Evolutionary conservation across 73 alveolate species (phyloP).

Genomic region (Blepharisma japonicum): DNA sequence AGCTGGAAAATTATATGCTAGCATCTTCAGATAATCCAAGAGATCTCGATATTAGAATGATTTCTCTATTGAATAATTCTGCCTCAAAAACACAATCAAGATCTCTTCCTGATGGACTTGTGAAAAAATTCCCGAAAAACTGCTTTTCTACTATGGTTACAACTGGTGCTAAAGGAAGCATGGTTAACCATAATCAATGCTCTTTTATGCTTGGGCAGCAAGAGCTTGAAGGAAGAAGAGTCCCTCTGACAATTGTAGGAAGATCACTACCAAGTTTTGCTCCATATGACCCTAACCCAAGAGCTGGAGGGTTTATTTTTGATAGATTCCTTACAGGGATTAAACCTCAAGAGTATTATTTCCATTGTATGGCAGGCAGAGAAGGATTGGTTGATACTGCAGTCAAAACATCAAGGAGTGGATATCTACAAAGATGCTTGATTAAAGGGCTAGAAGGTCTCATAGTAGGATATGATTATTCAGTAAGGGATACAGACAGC

Average conservation of each 20-base stretch:
- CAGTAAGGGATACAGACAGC: constrained; percentile 99
- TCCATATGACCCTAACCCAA: constrained; percentile 95
- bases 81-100: constrained; percentile 74
- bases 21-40: constrained; percentile 63
- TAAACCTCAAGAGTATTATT: constrained; percentile 72
- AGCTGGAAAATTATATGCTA: constrained; percentile 54
- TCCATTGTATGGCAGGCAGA: constrained; percentile 96
- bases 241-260: constrained; percentile 92
- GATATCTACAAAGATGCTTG: constrained; percentile 96
- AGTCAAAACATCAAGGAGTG: constrained; percentile 95
- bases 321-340: constrained; percentile 97
- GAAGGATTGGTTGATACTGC: constrained; percentile 99
- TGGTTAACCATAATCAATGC: constrained; percentile 88
- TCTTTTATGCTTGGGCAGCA: constrained; percentile 90
- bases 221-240: constrained; percentile 98
- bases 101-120: constrained; percentile 77
- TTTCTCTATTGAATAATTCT: constrained; percentile 72
- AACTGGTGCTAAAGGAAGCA: constrained; percentile 96
- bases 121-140: constrained; percentile 86
- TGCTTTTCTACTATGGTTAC: constrained; percentile 90
- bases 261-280: constrained; percentile 93
- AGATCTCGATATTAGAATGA: constrained; percentile 85
- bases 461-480: constrained; percentile 87
- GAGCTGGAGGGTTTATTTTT: constrained; percentile 92
- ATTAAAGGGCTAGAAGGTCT: constrained; percentile 92